Percentiles rank a stretch among this genome's conserved stretches.
phyloP scores from a whole-genome alignment of 345 rosid genomes.

The Gossypium sturtianum region DNA sequence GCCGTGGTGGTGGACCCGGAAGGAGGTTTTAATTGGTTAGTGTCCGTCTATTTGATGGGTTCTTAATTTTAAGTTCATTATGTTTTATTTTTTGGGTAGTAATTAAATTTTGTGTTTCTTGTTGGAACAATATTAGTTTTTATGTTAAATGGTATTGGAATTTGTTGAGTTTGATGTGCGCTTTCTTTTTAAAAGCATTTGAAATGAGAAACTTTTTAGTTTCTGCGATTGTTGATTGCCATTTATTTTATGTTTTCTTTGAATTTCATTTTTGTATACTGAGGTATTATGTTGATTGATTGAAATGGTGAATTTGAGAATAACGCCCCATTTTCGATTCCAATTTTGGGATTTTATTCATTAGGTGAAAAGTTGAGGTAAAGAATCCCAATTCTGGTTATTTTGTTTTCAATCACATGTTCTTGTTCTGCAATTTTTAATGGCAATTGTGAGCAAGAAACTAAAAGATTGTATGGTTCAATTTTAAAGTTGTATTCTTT shows the following conservation, averaged over 20 bases:
- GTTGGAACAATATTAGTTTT: neutral
- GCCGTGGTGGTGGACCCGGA: constrained; percentile 17
- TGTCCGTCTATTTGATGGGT: neutral
- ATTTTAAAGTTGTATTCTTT: no score
- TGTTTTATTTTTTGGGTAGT: neutral
- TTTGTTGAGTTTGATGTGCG: neutral
- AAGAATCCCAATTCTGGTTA: neutral
- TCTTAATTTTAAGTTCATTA: neutral
- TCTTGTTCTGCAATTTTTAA: neutral
- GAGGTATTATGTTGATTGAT: neutral
- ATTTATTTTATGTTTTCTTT: no score
- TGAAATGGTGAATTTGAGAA: neutral
- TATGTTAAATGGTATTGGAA: neutral
- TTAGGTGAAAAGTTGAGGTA: no score
- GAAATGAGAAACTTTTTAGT: neutral
- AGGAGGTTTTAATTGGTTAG: constrained; percentile 1
- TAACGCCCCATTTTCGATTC: neutral
- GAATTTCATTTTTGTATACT: no score
- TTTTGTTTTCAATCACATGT: no score
- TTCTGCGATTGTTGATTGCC: neutral
- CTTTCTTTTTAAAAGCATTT: neutral
- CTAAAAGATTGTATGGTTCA: neutral
- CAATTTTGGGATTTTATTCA: no score
- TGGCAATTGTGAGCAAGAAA: neutral
- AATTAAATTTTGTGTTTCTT: neutral